These are phyloP conservation scores for Penicillium griseofulvum DNA, from an alignment of 2,329 filamentous ascomycete species.

Conservation along the genomic window DNA sequence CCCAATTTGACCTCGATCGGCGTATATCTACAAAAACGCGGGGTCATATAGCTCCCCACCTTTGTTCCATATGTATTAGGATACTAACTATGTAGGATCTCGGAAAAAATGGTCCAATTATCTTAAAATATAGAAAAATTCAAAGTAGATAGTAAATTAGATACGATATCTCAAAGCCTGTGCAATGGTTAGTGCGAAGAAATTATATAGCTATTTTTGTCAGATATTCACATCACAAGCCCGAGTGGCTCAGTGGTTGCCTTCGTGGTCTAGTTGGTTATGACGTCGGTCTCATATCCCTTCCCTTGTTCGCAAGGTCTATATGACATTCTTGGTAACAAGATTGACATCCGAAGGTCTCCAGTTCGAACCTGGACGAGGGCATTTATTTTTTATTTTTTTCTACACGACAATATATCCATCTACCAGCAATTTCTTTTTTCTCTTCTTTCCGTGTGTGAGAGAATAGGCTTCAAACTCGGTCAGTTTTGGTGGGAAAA, in stretches of 20 bases:
- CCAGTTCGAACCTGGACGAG: conserved; percentile 10
- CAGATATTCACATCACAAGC: background rate
- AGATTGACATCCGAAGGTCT: conserved; percentile 8
- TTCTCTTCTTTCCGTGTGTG: too few relatives aligned
- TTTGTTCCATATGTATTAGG: background rate
- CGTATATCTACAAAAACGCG: background rate
- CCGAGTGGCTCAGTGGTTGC: background rate
- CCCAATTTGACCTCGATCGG: conserved; percentile 1
- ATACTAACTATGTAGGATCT: too few relatives aligned
- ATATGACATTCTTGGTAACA: conserved; percentile 8
- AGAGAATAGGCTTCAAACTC: too few relatives aligned
- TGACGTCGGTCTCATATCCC: conserved; percentile 26
- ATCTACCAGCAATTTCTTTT: too few relatives aligned
- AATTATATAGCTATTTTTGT: too few relatives aligned
- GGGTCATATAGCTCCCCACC: background rate
- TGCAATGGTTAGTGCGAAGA: background rate
- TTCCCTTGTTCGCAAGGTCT: background rate
- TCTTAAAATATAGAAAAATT: background rate
- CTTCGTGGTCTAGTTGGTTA: conserved; percentile 27
- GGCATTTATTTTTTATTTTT: background rate
- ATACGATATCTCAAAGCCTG: background rate
- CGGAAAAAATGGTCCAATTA: background rate
- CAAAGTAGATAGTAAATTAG: background rate
- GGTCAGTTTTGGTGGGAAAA: too few relatives aligned
- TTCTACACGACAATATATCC: too few relatives aligned